Evolutionary conservation across 2,329 filamentous ascomycete genomes (phyloP).

Genomic region (Colletotrichum kahawae): DNA sequence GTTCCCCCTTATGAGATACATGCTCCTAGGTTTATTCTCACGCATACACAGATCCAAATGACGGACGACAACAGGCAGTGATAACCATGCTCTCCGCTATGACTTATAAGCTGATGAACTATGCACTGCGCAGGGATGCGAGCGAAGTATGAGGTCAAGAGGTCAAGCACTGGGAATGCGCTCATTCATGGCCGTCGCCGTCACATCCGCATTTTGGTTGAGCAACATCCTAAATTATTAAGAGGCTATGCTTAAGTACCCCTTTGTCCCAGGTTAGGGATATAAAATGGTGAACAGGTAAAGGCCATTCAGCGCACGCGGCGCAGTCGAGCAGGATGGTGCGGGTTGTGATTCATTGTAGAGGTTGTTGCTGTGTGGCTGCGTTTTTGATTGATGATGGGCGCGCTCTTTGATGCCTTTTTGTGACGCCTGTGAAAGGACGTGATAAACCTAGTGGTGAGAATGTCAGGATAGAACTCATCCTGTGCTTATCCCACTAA

Average conservation of each 20-base stretch:
- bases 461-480: too few relatives aligned
- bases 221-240: fast-evolving
- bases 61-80: neutral
- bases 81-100: neutral
- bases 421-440: too few relatives aligned
- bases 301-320: neutral
- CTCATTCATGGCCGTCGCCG: neutral
- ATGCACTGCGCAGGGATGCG: neutral
- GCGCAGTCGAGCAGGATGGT: fast-evolving
- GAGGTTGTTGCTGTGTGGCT: too few relatives aligned
- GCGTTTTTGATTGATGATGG: neutral
- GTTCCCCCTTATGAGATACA: neutral
- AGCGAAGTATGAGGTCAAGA: neutral
- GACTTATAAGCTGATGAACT: neutral
- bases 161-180: neutral
- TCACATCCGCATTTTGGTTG: neutral
- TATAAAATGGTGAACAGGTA: neutral
- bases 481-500: too few relatives aligned
- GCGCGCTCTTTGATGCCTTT: fast-evolving
- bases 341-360: neutral
- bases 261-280: fast-evolving
- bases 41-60: neutral
- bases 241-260: neutral
- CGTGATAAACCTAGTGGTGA: too few relatives aligned
- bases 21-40: neutral